These are phyloP conservation scores for Tulasnella sp. DNA, from an alignment of 768 basidiomycete genomes.

Conservation along the genomic window DNA sequence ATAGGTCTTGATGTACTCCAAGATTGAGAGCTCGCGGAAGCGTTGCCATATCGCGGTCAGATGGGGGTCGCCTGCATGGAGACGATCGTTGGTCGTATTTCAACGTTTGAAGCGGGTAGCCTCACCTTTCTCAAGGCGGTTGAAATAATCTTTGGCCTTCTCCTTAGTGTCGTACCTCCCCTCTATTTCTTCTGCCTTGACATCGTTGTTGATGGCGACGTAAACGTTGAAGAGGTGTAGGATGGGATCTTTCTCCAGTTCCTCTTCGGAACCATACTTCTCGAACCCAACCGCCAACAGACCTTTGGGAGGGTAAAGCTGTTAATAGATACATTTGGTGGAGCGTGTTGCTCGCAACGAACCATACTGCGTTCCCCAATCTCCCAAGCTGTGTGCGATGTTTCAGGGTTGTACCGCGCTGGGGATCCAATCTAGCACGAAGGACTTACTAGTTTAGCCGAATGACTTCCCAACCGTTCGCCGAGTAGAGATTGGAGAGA, in stretches of 20 bases:
- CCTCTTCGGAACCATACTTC: constrained; percentile 40
- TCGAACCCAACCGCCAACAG: constrained; percentile 42
- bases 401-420: background rate
- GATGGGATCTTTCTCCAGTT: constrained; percentile 40
- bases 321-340: constrained; percentile 39
- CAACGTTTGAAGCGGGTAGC: background rate
- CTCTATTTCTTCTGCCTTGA: constrained; percentile 32
- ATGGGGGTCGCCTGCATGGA: constrained; percentile 35
- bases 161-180: constrained; percentile 27
- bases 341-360: background rate
- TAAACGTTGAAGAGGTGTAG: constrained; percentile 45
- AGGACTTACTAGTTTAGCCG: background rate
- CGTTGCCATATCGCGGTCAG: constrained; percentile 40
- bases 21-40: constrained; percentile 42
- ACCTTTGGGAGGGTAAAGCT: constrained; percentile 36
- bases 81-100: background rate
- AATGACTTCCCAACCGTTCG: background rate
- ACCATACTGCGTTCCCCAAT: background rate
- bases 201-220: constrained; percentile 40
- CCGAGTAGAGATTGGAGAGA: background rate
- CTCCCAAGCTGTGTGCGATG: background rate
- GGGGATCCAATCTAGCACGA: background rate
- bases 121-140: constrained; percentile 41
- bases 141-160: constrained; percentile 37
- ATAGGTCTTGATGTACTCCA: constrained; percentile 39